Evolutionary conservation across 106 monocot species (phyloP), one percentile per base, ranked within the genome.

Genomic region (Platanthera zijinensis): DNA sequence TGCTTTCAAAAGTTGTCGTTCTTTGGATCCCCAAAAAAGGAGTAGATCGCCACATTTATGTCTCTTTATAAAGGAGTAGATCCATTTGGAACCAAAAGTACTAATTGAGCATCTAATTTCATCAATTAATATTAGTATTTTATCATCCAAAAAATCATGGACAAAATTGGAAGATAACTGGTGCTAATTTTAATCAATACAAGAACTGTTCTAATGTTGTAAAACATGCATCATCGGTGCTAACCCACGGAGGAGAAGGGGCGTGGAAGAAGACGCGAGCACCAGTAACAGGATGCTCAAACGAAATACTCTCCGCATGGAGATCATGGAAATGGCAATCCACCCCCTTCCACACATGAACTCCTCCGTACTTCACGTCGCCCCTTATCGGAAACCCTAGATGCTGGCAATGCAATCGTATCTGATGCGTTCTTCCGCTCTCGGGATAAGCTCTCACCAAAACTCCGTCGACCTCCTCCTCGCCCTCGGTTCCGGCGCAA

Each of bases 351-450:
- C 96, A 89, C 19, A 84, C 79, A 56, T 59, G 52, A 57, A 93
- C 87, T 4, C 96, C 96, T 0, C 87, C 87, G 75, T 96, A 96
- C 81, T 96, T 96, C 45, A 90, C 96, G 79, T 93, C 93, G 8
- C 96, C 96, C 80, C 66, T 84, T 52, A 93, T 91, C 0, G 96
- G 85, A 70, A 96, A 71, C 17, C 93, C 89, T 8, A 96, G 76
- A 80, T 93, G 84, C 82, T 96, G 96, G 28, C 96, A 96, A 22
- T 96, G 96, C 18, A 96, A 73, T 4, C 96, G 85, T 51, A 96
- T 91, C 81, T 96, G 96, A 82, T 96, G 96, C 8, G 96, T 96
- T 67, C 96, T 75, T 46, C 96, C 96, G 57, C 90, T 96, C 80
- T 84, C 59, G 14, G 96, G 96, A 21, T 82, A 84, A 18, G 90